Base-by-base conservation (phyloP, 805 yeast genomes). In the Pichia nakasei region DNA sequence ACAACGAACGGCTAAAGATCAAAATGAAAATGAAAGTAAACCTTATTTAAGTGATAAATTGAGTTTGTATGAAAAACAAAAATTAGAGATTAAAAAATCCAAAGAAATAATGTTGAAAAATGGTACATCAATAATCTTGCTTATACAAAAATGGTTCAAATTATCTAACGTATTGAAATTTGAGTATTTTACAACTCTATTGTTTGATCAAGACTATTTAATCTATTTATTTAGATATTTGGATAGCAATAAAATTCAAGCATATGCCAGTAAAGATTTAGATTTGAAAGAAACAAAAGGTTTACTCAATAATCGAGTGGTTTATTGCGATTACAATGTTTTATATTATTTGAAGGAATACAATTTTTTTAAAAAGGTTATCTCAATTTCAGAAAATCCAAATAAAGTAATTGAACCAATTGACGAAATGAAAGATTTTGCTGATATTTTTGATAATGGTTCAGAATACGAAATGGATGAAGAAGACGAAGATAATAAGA, bases 71-170 rank as follows among this genome's bases (percentile, higher is more conserved):
- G 61, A 57, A 9, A 60, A 52, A 29, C 73, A 66, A 44, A 70
- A 72, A 48, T 62, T 78, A 19, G 88, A 82, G 51, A 65, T 78
- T 2, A 48, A 68, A 5, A 70, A 82, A 48, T 66, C 75, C n/a
- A 82, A 80, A 50, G 91, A 84, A 52, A 63, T 76, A 3, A 66
- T 80, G 1, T 54, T 82, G 41, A 82, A 80, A 51, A 74, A 81
- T 4, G 65, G 81, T 2, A 67, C 82, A 0, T 74, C 75, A 2
- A 70, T 78, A 1, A 44, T 86, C 1, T 52, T 65, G 11, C 52
- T 76, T 19, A 56, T 93, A 19, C 57, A 82, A 29, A 74, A 73
- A 53, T 89, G 97, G 96, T 82, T 85, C 58, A 85, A 84, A 56
- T 59, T 72, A 9, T 82, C 78, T 37, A 96, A 93, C 58, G 66